A percentile compares a stretch with the other conserved stretches of the same genome.
Conservation (phyloP, 805 yeast species). For the Yarrowia sp. region DNA sequence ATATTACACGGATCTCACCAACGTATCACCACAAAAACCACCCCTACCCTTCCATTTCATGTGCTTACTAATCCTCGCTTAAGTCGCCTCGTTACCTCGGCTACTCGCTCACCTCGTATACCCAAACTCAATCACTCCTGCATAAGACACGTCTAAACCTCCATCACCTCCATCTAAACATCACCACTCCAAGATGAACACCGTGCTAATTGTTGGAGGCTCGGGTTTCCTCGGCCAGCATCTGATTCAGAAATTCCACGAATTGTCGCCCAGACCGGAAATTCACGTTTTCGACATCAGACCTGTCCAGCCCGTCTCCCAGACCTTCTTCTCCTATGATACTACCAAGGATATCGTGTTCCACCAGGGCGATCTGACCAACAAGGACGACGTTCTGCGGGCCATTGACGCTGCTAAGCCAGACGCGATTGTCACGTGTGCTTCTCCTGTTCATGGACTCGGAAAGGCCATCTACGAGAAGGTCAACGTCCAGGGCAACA, state of each 20-base stretch:
- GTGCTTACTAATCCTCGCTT: too few relatives aligned
- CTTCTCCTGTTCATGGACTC: conserved; percentile 94
- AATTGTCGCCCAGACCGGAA: conserved; percentile 66
- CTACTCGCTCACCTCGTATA: too few relatives aligned
- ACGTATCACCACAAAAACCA: too few relatives aligned
- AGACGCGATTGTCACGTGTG: conserved; percentile 87
- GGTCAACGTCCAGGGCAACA: conserved; percentile 91
- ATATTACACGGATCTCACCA: too few relatives aligned
- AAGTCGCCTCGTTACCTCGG: too few relatives aligned
- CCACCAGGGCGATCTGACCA: conserved; percentile 85
- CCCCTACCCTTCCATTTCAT: too few relatives aligned
- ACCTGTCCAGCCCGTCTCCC: conserved; percentile 76
- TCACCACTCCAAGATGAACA: conserved; percentile 47
- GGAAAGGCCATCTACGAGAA: conserved; percentile 81
- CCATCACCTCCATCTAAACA: not conserved
- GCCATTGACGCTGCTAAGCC: conserved; percentile 70
- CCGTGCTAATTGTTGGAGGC: conserved; percentile 92
- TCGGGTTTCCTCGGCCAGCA: conserved; percentile 94
- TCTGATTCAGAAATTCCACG: conserved; percentile 81
- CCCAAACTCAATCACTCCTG: conserved; percentile 10
- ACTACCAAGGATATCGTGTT: conserved; percentile 59
- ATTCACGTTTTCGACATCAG: conserved; percentile 92
- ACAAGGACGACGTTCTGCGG: conserved; percentile 65
- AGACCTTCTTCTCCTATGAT: conserved; percentile 73
- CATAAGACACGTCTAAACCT: not conserved